A percentile compares a stretch with the other conserved stretches of the same genome.
phyloP scores from a whole-genome alignment of 1,139 yeast species.

The Eremothecium gossypii region DNA sequence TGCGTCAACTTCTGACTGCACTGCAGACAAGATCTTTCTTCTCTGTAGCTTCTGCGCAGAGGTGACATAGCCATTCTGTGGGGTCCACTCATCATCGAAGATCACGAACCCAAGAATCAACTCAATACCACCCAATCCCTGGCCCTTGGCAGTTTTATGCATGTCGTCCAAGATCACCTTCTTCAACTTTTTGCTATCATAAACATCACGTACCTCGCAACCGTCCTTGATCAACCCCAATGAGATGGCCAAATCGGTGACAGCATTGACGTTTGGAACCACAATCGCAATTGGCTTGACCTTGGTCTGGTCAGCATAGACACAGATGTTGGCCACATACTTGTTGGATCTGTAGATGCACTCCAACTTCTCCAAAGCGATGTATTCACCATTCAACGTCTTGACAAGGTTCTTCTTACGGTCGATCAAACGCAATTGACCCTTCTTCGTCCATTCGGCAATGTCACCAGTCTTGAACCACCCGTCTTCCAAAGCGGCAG shows the following conservation, averaged over 20 bases:
- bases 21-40: slow-evolving; percentile 71
- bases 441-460: slow-evolving; percentile 82
- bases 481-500: slow-evolving; percentile 58
- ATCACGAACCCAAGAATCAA: slow-evolving; percentile 69
- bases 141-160: slow-evolving; percentile 64
- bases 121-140: slow-evolving; percentile 82
- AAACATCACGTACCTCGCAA: slow-evolving; percentile 44
- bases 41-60: slow-evolving; percentile 96
- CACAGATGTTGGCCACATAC: slow-evolving; percentile 72
- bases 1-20: slow-evolving; percentile 48
- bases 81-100: slow-evolving; percentile 93
- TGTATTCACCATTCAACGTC: slow-evolving; percentile 94
- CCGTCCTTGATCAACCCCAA: slow-evolving; percentile 41
- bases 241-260: slow-evolving; percentile 52
- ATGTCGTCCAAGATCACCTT: slow-evolving; percentile 51
- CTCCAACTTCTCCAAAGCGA: slow-evolving; percentile 91
- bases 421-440: slow-evolving; percentile 77
- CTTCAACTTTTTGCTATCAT: slow-evolving; percentile 49
- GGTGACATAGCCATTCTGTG: slow-evolving; percentile 87
- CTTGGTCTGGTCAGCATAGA: slow-evolving; percentile 78
- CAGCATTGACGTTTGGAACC: slow-evolving; percentile 64
- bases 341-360: slow-evolving; percentile 75
- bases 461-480: slow-evolving; percentile 98
- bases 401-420: slow-evolving; percentile 94
- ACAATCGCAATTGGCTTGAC: slow-evolving; percentile 91